Evolutionary conservation across 768 basidiomycete species (phyloP), one percentile per base, ranked within the genome.

Genomic region (Amanita molliuscula): DNA sequence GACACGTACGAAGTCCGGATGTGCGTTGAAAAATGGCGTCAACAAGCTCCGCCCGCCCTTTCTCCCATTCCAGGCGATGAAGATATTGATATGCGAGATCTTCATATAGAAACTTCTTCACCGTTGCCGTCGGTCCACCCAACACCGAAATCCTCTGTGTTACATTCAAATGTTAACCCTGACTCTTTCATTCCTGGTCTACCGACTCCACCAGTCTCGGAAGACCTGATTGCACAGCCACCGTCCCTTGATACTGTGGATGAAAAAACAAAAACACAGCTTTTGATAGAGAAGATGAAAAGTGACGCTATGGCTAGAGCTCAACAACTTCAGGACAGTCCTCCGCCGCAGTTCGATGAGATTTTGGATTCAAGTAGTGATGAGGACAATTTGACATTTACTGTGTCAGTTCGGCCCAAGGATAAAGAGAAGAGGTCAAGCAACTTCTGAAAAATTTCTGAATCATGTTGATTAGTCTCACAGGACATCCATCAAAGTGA

Each of bases 251-350:
- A 65, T 34, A 57, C 60, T 20, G 61, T 73, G 26, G 65, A 71
- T 52, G 60, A 62, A 28, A 64, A 56, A 16, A 60, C 61, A 23
- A 84, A 79, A 60, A 69, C 84, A 2, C 74, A 74, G 13, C 67
- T 71, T 56, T 68, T 85, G 26, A 79, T 88, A 41, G 80, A 75
- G 6, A 68, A 77, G 31, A 84, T 87, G 53, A 84, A 75, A 64
- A 79, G 76, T n/a, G 72, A 68, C 53, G 82, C 78, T 4, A 72
- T 67, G 43, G 78, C 76, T 49, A 68, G 65, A 18, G 68, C 54
- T 6, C 56, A 63, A 21, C 70, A 67, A n/a, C 78, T 73, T 56
- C 71, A 74, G 2, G 75, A 79, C 40, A 59, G 66, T n/a, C 47
- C 58, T 23, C 41, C 55, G 21, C 56, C 65, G 11, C 61, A 66